These are phyloP conservation scores for Leavenworthia alabamica DNA, from an alignment of 345 rosid genomes.

Conservation along the genomic window DNA sequence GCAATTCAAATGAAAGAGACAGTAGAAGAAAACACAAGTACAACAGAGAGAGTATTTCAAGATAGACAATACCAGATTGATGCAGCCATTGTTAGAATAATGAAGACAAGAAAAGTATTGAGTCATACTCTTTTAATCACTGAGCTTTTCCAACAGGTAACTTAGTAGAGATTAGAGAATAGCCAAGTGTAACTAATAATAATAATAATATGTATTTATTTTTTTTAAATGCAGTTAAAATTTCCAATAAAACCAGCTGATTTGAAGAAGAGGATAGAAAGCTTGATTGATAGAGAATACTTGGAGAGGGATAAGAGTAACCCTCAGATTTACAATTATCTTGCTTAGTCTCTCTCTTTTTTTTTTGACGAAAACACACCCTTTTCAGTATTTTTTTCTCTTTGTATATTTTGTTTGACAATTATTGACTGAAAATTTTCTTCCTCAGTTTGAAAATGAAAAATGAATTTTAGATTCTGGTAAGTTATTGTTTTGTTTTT, in stretches of 20 bases:
- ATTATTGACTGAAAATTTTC: constrained; percentile 15
- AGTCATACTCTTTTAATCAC: constrained; percentile 98
- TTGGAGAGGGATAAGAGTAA: constrained; percentile 97
- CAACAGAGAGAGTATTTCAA: constrained; percentile 96
- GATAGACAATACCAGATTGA: constrained; percentile 99
- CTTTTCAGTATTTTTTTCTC: constrained; percentile 13
- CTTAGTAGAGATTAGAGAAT: too few species aligned
- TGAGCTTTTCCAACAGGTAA: constrained; percentile 99
- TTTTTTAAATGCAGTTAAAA: constrained; percentile 90
- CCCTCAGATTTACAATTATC: constrained; percentile 93
- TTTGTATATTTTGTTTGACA: constrained; percentile 19
- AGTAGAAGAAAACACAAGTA: constrained; percentile 94
- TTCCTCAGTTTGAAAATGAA: constrained; percentile 13
- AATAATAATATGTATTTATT: too few species aligned
- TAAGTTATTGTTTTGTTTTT: too few species aligned
- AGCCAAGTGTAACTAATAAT: too few species aligned
- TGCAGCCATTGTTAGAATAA: constrained; percentile 96
- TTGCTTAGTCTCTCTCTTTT: constrained; percentile 59
- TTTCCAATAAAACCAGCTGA: constrained; percentile 94
- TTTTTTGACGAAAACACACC: too few species aligned
- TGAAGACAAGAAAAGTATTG: constrained; percentile 96
- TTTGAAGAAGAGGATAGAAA: constrained; percentile 95
- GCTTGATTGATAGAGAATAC: constrained; percentile 93
- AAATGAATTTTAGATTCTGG: too few species aligned
- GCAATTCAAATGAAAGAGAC: constrained; percentile 99